These are phyloP conservation scores for Cystobasidium pallidum DNA, from an alignment of 1,284 basidiomycete species.

Conservation along the genomic window DNA sequence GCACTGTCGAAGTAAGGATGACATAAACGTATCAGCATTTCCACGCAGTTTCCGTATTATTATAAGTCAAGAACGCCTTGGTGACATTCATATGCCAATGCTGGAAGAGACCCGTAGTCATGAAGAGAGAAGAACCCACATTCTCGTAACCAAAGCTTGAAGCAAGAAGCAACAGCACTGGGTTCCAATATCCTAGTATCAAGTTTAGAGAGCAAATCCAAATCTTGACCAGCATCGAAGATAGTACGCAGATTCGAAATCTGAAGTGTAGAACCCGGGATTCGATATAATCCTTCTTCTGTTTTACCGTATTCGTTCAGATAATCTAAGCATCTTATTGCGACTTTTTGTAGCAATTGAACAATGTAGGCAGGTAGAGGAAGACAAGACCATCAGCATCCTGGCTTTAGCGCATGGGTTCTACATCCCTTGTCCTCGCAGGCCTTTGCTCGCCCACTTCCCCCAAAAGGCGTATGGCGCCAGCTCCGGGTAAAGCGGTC, in stretches of 20 bases:
- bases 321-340: slow-evolving; percentile 77
- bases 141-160: slow-evolving; percentile 61
- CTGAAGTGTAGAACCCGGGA: slow-evolving; percentile 74
- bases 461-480: no score
- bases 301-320: slow-evolving; percentile 74
- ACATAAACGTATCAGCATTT: background rate
- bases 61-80: no score
- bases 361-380: background rate
- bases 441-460: no score
- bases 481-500: background rate
- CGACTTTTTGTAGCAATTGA: slow-evolving; percentile 58
- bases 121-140: slow-evolving; percentile 54
- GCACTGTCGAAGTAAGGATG: slow-evolving; percentile 45
- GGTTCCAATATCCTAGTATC: slow-evolving; percentile 49
- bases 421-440: background rate
- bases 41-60: background rate
- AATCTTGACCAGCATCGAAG: slow-evolving; percentile 72
- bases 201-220: slow-evolving; percentile 48
- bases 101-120: no score
- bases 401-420: background rate
- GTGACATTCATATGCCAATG: no score
- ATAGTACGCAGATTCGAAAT: slow-evolving; percentile 72
- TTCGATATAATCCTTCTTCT: slow-evolving; percentile 73
- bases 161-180: slow-evolving; percentile 70
- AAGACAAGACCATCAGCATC: background rate